Conservation (phyloP, 2,329 filamentous ascomycete genomes). For the Penicillium sp. region DNA sequence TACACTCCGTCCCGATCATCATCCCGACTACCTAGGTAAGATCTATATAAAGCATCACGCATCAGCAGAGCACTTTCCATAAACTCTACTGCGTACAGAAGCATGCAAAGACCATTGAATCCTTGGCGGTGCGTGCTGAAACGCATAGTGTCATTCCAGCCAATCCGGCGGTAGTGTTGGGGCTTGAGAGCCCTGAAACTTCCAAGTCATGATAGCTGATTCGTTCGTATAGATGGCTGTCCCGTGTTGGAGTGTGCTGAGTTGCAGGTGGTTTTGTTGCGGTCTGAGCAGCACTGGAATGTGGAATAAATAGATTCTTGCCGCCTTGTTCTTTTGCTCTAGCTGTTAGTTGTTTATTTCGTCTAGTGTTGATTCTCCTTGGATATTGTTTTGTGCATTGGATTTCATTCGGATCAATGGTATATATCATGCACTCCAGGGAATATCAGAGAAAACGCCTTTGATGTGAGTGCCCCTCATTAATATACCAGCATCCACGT, state of each 20-base stretch:
- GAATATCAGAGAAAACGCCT: background rate
- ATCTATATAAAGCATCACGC: too few species aligned
- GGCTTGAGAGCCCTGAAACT: background rate
- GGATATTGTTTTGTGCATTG: background rate
- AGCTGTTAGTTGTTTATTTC: background rate
- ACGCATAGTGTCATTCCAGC: constrained; percentile 1
- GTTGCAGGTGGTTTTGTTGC: background rate
- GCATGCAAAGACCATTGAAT: background rate
- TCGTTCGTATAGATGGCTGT: background rate
- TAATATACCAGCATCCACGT: background rate
- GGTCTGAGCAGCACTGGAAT: background rate
- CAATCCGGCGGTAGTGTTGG: constrained; percentile 8
- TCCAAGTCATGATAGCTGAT: background rate
- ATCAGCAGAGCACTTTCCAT: too few species aligned
- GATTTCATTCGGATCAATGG: background rate
- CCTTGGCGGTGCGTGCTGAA: constrained; percentile 22
- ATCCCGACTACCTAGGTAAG: too few species aligned
- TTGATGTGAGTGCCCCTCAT: background rate
- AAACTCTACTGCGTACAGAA: too few species aligned
- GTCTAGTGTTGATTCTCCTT: background rate
- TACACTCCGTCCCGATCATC: too few species aligned
- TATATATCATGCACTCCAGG: background rate
- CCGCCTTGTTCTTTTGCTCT: background rate
- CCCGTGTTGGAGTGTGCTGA: background rate
- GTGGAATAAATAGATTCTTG: constrained; percentile 2